Conservation (phyloP, 495 filamentous ascomycete species). For the Lasiosphaeriaceae sp. region DNA sequence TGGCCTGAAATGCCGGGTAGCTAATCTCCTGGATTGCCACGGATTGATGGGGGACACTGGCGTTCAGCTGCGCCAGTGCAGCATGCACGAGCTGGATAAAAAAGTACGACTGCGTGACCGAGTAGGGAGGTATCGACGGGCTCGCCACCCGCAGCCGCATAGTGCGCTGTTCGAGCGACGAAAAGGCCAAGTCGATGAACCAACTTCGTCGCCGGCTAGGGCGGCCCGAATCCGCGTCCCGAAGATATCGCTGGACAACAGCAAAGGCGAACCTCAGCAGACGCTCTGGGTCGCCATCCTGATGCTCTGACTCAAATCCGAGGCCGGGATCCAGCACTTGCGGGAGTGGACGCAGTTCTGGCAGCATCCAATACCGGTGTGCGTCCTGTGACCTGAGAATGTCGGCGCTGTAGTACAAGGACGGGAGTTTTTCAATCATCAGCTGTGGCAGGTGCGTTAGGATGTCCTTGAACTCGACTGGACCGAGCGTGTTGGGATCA, state of each 20-base stretch:
- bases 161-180: constrained; percentile 7
- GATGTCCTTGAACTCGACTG: too few relatives aligned
- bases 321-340: background rate
- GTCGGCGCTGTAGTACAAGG: constrained; percentile 13
- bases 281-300: too few relatives aligned
- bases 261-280: too few relatives aligned
- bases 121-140: constrained; percentile 7
- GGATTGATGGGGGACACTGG: background rate
- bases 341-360: constrained; percentile 11
- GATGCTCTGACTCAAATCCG: background rate
- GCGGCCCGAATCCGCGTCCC: background rate
- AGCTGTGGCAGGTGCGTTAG: constrained; percentile 9
- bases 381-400: constrained; percentile 9
- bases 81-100: constrained; percentile 19
- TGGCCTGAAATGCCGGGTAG: background rate
- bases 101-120: constrained; percentile 19
- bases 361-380: constrained; percentile 17
- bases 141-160: constrained; percentile 8
- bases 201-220: constrained; percentile 17
- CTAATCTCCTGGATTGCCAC: too few relatives aligned
- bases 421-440: constrained; percentile 7
- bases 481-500: background rate
- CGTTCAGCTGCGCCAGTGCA: constrained; percentile 11
- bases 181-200: constrained; percentile 21
- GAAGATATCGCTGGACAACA: too few relatives aligned